Evolutionary conservation across 345 rosid species (phyloP), one percentile per base, ranked within the genome.

Genomic region (Citrus maxima): DNA sequence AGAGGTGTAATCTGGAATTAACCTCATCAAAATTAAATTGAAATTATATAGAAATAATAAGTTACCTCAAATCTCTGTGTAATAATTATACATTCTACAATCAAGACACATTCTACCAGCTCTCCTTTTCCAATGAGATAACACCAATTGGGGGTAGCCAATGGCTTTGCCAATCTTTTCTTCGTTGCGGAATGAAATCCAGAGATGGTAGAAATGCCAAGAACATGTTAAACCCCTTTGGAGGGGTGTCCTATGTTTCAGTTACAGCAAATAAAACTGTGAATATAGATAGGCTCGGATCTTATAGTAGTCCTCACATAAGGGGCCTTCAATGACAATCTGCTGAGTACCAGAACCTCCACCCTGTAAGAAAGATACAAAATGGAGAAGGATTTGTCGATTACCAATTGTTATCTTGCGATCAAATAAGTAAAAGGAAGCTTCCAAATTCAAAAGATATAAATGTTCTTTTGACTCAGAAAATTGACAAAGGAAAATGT

Each of bases 251-350:
- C 49, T 7, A 18, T 64, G 5, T 54, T 54, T 30, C 46, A 75
- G 40, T 75, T 83, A 95, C 24, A 92, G 90, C 84, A 96, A 88
- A 86, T 89, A 94, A 83, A 94, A 94, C 79, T 96, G 99, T 28
- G 99, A 92, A 83, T 94, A 92, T 21, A 96, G 90, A 82, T 89
- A 83, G 49, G 93, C 98, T 0, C 98, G 86, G 71, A 96, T 93
- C 86, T 92, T 91, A 49, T 94, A 96, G 40, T 96, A 96, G 74
- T 94, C 99, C 74, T 96, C 98, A 25, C 98, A 91, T 56, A 96
- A 84, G 0, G 99, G 99, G 58, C 99, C 99, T 85, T 96, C 99
- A 4, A 96, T 88, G 65, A 94, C 83, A 67, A 96, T 87, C 71
- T 96, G 99, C 82, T 94, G 99, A 32, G 91, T 89, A 25, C 98